Conservation (phyloP, 169 alveolate genomes). For the Plasmodium cynomolgi region DNA sequence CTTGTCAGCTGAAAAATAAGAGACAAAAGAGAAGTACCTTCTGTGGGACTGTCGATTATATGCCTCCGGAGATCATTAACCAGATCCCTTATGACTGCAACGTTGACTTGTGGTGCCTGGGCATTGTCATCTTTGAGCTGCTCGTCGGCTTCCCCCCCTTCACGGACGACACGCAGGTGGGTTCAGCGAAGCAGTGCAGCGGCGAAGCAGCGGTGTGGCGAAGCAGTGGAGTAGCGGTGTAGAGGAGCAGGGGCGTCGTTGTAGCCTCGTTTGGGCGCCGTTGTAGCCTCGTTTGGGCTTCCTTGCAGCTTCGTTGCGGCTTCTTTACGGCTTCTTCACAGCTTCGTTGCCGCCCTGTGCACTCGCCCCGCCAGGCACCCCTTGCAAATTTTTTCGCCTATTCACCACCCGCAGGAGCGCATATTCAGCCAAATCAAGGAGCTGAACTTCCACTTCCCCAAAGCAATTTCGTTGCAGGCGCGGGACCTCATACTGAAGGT, state of each 20-base stretch:
- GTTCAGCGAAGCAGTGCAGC: neutral
- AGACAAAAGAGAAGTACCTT: slow-evolving; percentile 91
- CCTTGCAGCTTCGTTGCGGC: too few species aligned
- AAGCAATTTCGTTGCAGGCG: slow-evolving; percentile 31
- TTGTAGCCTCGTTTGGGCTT: too few species aligned
- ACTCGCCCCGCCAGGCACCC: neutral
- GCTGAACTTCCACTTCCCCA: slow-evolving; percentile 63
- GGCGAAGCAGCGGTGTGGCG: too few species aligned
- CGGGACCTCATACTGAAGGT: slow-evolving; percentile 60
- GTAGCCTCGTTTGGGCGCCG: neutral
- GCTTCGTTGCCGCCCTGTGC: neutral
- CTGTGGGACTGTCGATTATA: slow-evolving; percentile 95
- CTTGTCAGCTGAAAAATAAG: slow-evolving; percentile 87
- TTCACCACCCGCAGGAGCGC: slow-evolving; percentile 27
- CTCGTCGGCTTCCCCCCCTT: slow-evolving; percentile 94
- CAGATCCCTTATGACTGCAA: slow-evolving; percentile 88
- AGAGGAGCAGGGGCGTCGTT: neutral
- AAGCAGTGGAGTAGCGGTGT: too few species aligned
- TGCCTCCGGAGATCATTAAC: slow-evolving; percentile 94
- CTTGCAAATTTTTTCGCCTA: neutral
- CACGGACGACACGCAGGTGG: slow-evolving; percentile 74
- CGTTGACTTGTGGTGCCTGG: slow-evolving; percentile 94
- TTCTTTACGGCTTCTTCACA: too few species aligned
- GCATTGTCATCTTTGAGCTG: slow-evolving; percentile 93
- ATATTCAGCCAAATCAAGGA: slow-evolving; percentile 65